Evolutionary conservation across 2,329 filamentous ascomycete species (phyloP), one percentile per base, ranked within the genome.

Genomic region (Tolypocladium endophyticum): DNA sequence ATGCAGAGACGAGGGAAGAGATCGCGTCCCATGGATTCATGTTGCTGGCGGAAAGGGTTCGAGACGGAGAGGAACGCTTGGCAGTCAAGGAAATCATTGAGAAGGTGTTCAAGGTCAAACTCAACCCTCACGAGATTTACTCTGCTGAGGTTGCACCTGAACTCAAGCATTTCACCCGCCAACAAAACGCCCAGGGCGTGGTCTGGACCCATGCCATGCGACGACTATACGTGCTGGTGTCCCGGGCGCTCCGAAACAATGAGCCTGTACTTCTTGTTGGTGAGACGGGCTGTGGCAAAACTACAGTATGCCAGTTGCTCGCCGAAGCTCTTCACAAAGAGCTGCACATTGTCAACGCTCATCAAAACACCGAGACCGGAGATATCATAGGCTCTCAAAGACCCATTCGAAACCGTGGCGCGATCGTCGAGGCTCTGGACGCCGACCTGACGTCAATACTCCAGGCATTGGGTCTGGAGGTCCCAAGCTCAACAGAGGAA

Each of bases 181-280:
- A 75, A 43, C 66, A 76, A 0, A 85, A 86, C 63, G 71, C 73
- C 2, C 83, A 87, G 61, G 83, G 81, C 1, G 86, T 99, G 55
- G 90, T 99, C 2, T 99, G 94, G 94, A 99, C 94, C 0, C 85
- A 86, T 64, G 92, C 93, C 0, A 99, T 99, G 93, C 87, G 91
- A 20, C 84, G 94, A 57, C 79, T 99, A 0, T 97, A 93, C 69
- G 85, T 95, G 8, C 80, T 99, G 16, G 91, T 99, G n/a, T 86
- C 88, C 6, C 83, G 89, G 66, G 94, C 94, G 1, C 78, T 99
- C 61, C 83, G 84, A 33, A 94, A 97, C 69, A 92, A 95, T 62
- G 94, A 99, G 71, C 94, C 94, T 0, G 90, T 99, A 3, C 80
- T 99, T 25, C 80, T 99, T 6, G 91, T 99, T 16, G 94, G 94